phyloP scores from a whole-genome alignment of 1,139 yeast species.

The Groenewaldozyma sp. region DNA sequence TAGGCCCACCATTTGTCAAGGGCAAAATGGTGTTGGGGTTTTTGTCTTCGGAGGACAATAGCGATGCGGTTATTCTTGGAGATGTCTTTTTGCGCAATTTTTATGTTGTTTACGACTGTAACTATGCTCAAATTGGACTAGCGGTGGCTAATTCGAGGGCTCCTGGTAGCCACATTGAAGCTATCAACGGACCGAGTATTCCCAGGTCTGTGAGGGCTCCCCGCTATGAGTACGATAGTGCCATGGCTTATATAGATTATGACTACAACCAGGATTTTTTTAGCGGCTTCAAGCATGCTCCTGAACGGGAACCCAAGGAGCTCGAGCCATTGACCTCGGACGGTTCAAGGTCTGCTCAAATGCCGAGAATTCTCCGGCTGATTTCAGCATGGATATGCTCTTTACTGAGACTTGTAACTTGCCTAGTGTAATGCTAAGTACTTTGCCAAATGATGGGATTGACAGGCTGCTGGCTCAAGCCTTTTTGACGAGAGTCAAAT shows the following conservation, averaged over 20 bases:
- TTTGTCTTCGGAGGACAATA: constrained; percentile 14
- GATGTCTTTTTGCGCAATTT: constrained; percentile 22
- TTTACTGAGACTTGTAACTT: too few relatives aligned
- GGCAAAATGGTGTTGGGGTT: constrained; percentile 18
- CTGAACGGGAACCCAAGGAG: not conserved
- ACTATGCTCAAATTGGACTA: constrained; percentile 19
- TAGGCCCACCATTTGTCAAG: constrained; percentile 14
- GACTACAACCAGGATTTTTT: not conserved
- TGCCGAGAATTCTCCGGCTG: too few relatives aligned
- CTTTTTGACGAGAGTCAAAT: too few relatives aligned
- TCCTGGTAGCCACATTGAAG: constrained; percentile 9
- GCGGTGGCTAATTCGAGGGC: constrained; percentile 18
- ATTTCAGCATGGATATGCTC: too few relatives aligned
- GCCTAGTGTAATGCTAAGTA: too few relatives aligned
- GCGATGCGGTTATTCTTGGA: constrained; percentile 19
- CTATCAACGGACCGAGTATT: constrained; percentile 10
- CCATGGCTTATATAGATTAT: not conserved
- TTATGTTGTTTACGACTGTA: constrained; percentile 22
- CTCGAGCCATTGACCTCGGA: not conserved
- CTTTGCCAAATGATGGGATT: too few relatives aligned
- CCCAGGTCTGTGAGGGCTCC: constrained; percentile 12
- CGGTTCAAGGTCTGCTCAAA: too few relatives aligned
- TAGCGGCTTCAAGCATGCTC: not conserved
- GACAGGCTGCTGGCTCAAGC: too few relatives aligned
- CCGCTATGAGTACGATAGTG: constrained; percentile 1